A percentile compares a stretch with the other conserved stretches of the same genome.
phyloP scores from a whole-genome alignment of 352 stramenopile genomes.

The Globisporangium yorkense region DNA sequence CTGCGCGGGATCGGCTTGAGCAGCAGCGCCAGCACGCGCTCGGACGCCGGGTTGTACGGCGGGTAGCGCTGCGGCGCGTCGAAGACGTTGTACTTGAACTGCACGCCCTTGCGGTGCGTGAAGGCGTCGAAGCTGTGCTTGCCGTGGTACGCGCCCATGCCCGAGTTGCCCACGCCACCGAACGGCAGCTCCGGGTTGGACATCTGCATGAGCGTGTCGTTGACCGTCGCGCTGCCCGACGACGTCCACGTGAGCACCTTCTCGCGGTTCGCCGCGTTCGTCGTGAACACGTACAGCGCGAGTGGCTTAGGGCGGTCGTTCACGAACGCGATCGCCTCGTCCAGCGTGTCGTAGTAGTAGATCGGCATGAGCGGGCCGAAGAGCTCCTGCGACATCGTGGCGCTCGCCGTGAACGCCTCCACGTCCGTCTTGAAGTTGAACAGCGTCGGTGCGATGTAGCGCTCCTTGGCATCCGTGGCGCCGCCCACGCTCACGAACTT shows the following conservation, averaged over 20 bases:
- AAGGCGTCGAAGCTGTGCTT: conserved; percentile 76
- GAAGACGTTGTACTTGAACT: conserved; percentile 58
- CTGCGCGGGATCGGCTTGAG: conserved; percentile 39
- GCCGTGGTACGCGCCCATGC: conserved; percentile 83
- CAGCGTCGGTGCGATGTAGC: conserved; percentile 86
- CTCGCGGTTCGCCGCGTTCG: conserved; percentile 26
- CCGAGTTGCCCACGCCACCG: conserved; percentile 74
- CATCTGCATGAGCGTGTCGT: conserved; percentile 81
- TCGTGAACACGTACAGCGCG: conserved; percentile 83
- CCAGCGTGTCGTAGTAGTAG: conserved; percentile 59
- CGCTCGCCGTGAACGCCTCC: conserved; percentile 38
- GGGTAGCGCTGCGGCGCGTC: conserved; percentile 50
- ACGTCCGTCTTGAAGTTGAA: conserved; percentile 80
- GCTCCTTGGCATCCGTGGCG: conserved; percentile 52
- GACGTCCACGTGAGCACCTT: conserved; percentile 49
- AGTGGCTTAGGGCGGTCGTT: conserved; percentile 62
- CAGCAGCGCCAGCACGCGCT: conserved; percentile 29
- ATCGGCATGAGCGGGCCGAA: conserved; percentile 95
- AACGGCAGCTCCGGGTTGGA: conserved; percentile 67
- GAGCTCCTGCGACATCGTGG: conserved; percentile 91
- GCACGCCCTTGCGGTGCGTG: conserved; percentile 59
- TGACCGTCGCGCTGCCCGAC: conserved; percentile 58
- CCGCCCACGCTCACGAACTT: conserved; percentile 55
- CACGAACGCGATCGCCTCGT: conserved; percentile 33
- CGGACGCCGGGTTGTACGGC: conserved; percentile 31